Base-by-base conservation (phyloP, 1,284 basidiomycete genomes). In the Fomitopsis betulina region DNA sequence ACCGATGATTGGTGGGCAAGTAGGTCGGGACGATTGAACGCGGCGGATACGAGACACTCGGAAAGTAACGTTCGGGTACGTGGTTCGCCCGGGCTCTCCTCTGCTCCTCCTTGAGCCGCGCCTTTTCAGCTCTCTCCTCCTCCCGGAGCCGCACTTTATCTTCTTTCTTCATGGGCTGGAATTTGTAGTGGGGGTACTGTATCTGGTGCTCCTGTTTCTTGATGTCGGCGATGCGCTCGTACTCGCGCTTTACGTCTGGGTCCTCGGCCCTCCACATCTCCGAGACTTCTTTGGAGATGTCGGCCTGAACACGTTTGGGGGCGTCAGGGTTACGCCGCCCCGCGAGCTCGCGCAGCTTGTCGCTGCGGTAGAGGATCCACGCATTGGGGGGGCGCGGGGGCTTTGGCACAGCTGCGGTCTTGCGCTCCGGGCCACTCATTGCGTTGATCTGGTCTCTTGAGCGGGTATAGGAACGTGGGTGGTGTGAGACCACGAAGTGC, bases 301-400 rank as follows among this genome's bases (percentile, higher is more conserved):
- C 80, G 0, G 88, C 82, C 70, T 94, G 91, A 0, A 85, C 79
- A n/a, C 79, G 70, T 45, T 81, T 73, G 13, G 72, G 70, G 57
- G 72, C 66, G 25, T 73, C 73, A n/a, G 74, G 73, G 50, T 56
- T 54, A 2, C 58, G 57, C 35, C 67, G 68, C 32, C 74, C 73
- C 5, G 79, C 65, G 37, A 79, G 66, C 30, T 75, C 72, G 43
- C 67, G 68, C 56, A 85, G 78, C 68, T 82, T 86, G 63, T 86
- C 82, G 2, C 87, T 86, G 43, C 94, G 85, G 70, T 93, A 97
- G n/a, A 96, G 67, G 61, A 97, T 96, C 92, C 93, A 96, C 0
- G 94, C 87, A 70, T 96, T 96, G 15, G 87, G 86, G 2, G 94
- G 94, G 0, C 93, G 82, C 1, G 87, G 87, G 0, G 83, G 79